Evolutionary conservation across 1,139 yeast genomes (phyloP).

Genomic region (Oligophagozyma castellii): DNA sequence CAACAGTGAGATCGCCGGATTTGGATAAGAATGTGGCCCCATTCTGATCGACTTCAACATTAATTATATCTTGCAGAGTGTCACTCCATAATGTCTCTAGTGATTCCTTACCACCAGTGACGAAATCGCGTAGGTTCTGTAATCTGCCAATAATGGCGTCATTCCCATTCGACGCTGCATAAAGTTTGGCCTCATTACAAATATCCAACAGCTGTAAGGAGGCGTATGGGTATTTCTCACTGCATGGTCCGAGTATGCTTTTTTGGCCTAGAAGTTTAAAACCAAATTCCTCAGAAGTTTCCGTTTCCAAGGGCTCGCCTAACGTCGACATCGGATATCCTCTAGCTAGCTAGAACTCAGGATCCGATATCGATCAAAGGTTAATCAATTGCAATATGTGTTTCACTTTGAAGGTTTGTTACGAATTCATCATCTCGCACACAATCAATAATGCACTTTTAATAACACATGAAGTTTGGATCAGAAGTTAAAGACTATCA

Average conservation of each 20-base stretch:
- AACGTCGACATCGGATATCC: slow-evolving; percentile 8
- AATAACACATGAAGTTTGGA: too few relatives aligned
- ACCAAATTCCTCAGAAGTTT: slow-evolving; percentile 27
- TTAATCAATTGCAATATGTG: too few relatives aligned
- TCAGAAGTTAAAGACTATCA: too few relatives aligned
- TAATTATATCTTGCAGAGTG: too few relatives aligned
- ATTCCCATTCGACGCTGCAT: slow-evolving; percentile 22
- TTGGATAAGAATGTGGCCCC: too few relatives aligned
- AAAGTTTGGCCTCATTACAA: slow-evolving; percentile 10
- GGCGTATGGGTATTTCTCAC: slow-evolving; percentile 22
- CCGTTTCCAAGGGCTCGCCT: slow-evolving; percentile 15
- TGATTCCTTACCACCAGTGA: slow-evolving; percentile 4
- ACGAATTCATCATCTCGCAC: too few relatives aligned
- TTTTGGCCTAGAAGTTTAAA: slow-evolving; percentile 25
- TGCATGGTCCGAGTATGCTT: slow-evolving; percentile 21
- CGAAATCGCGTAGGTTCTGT: slow-evolving; percentile 16
- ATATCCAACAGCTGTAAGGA: slow-evolving; percentile 17
- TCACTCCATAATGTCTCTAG: neutral
- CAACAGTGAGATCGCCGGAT: too few relatives aligned
- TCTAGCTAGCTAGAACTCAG: neutral
- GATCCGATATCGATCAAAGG: neutral
- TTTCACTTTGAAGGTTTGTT: too few relatives aligned
- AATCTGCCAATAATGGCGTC: slow-evolving; percentile 22
- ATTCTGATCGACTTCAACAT: too few relatives aligned
- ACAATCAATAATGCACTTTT: too few relatives aligned